Conservation (phyloP, 768 basidiomycete species). For the Boletellus ananiceps region DNA sequence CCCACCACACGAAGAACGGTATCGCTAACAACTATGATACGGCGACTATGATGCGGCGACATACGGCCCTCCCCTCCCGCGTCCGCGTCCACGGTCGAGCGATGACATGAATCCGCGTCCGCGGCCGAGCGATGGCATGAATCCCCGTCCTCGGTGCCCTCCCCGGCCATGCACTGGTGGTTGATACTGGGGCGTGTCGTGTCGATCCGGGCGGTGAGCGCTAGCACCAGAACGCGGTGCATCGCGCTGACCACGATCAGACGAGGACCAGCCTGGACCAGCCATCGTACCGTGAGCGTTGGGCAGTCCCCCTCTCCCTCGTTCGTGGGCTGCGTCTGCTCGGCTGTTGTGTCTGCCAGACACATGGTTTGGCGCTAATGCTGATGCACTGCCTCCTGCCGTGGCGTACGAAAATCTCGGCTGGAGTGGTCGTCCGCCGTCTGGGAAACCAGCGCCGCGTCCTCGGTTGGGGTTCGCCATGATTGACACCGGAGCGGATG, state of each 20-base stretch:
- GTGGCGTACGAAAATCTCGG: constrained; percentile 8
- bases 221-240: not conserved
- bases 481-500: constrained; percentile 55
- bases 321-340: constrained; percentile 2
- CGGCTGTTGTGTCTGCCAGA: constrained; percentile 1
- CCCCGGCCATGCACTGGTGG: constrained; percentile 28
- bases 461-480: constrained; percentile 70
- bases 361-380: not conserved
- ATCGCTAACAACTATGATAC: constrained; percentile 2
- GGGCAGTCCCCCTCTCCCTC: constrained; percentile 3
- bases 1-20: no score
- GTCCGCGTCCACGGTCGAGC: constrained; percentile 33
- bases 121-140: constrained; percentile 25
- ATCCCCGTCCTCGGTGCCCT: constrained; percentile 34
- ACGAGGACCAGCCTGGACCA: not conserved
- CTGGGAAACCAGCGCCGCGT: constrained; percentile 24
- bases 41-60: not conserved
- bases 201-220: constrained; percentile 2
- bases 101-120: constrained; percentile 29
- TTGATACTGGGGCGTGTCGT: not conserved
- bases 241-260: not conserved
- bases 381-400: constrained; percentile 4
- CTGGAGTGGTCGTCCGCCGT: constrained; percentile 8
- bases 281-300: constrained; percentile 7
- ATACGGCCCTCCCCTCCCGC: constrained; percentile 25